Evolutionary conservation across 768 basidiomycete species (phyloP).

Genomic region (Lenzites betulinus): DNA sequence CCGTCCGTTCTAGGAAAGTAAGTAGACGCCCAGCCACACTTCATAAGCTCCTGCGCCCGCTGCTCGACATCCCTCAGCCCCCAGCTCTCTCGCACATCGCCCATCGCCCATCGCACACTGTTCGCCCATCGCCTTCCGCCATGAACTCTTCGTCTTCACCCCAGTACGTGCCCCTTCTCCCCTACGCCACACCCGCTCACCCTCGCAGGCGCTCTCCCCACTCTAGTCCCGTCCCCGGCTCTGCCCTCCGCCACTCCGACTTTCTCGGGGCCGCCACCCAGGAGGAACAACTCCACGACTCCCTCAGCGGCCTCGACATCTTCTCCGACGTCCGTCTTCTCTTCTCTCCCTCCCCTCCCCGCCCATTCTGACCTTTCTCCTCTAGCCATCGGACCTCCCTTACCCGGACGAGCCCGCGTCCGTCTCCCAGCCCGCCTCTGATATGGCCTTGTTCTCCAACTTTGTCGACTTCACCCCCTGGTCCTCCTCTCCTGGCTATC

Average conservation of each 20-base stretch:
- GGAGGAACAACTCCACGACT: neutral
- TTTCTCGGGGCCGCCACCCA: conserved; percentile 3
- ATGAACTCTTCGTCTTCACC: neutral
- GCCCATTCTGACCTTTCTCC: neutral
- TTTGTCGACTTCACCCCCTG: neutral
- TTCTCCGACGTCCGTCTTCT: conserved; percentile 2
- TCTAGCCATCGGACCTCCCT: neutral
- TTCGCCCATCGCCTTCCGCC: neutral
- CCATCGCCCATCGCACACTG: no score
- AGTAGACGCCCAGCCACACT: no score
- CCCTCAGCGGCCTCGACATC: conserved; percentile 11
- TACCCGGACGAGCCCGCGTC: no score
- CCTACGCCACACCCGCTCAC: neutral
- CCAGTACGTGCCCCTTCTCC: neutral
- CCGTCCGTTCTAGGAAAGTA: no score
- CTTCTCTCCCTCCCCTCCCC: neutral
- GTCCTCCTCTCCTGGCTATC: neutral
- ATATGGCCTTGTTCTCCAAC: neutral
- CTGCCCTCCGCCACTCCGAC: neutral
- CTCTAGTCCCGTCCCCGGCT: neutral
- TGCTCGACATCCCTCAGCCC: neutral
- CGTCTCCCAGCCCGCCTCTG: neutral
- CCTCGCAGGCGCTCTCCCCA: neutral
- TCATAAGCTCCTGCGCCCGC: no score
- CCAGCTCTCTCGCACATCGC: neutral